Percentiles rank a stretch among this genome's conserved stretches.
Evolutionary conservation across 129 eudicot genomes (phyloP).

Genomic region (Sambucus nigra): DNA sequence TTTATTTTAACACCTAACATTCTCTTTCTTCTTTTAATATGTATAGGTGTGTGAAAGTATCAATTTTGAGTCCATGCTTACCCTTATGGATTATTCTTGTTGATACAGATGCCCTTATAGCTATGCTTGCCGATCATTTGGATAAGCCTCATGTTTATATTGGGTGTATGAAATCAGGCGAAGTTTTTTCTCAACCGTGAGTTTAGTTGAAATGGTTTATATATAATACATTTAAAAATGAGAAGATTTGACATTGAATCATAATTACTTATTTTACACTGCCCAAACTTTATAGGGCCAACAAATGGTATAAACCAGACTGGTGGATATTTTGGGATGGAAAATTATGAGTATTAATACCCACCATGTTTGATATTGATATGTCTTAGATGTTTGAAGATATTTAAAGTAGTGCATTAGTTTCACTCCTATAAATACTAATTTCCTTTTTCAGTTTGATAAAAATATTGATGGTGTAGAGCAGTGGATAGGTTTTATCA

Average conservation of each 20-base stretch:
- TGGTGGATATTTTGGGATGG: conserved; percentile 96
- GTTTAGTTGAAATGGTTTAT: conserved; percentile 19
- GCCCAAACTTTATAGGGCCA: conserved; percentile 34
- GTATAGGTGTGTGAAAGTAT: too few relatives aligned
- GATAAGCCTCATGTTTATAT: conserved; percentile 71
- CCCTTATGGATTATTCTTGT: conserved; percentile 4
- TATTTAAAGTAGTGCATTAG: neutral
- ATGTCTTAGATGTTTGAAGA: neutral
- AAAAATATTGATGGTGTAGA: too few relatives aligned
- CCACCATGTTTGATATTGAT: neutral
- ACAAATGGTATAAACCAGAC: conserved; percentile 92
- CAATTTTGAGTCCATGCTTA: neutral
- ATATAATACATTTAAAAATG: neutral
- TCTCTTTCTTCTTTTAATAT: too few relatives aligned
- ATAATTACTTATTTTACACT: neutral
- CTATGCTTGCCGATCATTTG: conserved; percentile 54
- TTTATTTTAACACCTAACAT: too few relatives aligned
- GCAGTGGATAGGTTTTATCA: too few relatives aligned
- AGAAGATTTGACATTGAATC: neutral
- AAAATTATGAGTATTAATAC: conserved; percentile 66
- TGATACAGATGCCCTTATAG: conserved; percentile 63
- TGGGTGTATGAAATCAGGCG: conserved; percentile 95
- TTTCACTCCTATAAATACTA: too few relatives aligned
- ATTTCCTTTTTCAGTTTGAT: too few relatives aligned
- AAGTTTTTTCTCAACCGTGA: conserved; percentile 75